Conservation (phyloP, 1,284 basidiomycete genomes). For the Chalciporus sp. region DNA sequence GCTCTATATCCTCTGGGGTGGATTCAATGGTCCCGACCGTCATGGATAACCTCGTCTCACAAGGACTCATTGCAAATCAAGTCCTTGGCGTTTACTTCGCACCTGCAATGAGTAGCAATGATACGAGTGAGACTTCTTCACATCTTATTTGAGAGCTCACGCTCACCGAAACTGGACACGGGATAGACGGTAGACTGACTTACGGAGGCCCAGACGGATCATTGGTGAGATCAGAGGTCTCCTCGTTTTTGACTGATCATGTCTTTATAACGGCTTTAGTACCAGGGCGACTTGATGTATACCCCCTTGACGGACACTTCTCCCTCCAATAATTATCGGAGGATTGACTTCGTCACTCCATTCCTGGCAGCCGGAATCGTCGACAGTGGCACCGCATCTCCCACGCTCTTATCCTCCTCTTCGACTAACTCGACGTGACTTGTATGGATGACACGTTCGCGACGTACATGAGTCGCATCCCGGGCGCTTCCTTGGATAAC, state of each 20-base stretch:
- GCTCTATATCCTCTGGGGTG: slow-evolving; percentile 3
- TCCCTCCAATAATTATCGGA: slow-evolving; percentile 25
- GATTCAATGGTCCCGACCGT: slow-evolving; percentile 25
- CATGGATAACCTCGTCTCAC: slow-evolving; percentile 27
- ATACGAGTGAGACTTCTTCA: slow-evolving; percentile 22
- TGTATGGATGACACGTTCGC: slow-evolving; percentile 23
- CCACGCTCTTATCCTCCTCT: neutral
- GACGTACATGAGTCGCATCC: slow-evolving; percentile 21
- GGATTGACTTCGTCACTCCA: slow-evolving; percentile 28
- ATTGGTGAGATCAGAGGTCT: slow-evolving; percentile 18
- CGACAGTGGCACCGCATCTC: slow-evolving; percentile 21
- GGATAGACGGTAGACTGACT: slow-evolving; percentile 28
- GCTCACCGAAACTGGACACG: neutral
- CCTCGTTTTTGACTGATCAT: neutral
- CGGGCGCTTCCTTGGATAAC: slow-evolving; percentile 16
- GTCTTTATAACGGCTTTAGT: slow-evolving; percentile 12
- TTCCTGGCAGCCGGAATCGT: slow-evolving; percentile 19
- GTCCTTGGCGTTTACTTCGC: slow-evolving; percentile 29
- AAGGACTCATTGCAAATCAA: slow-evolving; percentile 15
- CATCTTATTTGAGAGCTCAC: neutral
- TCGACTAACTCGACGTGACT: slow-evolving; percentile 15
- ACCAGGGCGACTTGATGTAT: slow-evolving; percentile 19
- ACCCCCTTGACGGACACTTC: slow-evolving; percentile 24
- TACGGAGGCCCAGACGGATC: slow-evolving; percentile 25
- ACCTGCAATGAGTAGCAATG: slow-evolving; percentile 18